Evolutionary conservation across 1,284 basidiomycete genomes (phyloP), one percentile per base, ranked within the genome.

Genomic region (Boletellus deceptivus): DNA sequence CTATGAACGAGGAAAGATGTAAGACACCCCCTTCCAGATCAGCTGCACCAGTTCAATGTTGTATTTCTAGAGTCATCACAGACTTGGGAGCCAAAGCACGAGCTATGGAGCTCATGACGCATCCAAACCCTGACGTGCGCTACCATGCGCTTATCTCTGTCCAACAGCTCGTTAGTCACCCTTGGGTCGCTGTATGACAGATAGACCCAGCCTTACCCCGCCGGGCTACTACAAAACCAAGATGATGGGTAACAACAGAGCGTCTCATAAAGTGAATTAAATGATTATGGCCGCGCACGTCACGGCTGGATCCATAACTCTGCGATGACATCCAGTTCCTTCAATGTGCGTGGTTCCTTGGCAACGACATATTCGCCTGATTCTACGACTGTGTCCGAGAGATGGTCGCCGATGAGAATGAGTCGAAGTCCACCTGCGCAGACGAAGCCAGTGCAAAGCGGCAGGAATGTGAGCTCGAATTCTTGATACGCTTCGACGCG

Each of bases 41-140:
- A 4, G 20, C 20, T 18, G 27, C 10, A 38, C 47, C 16, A 38
- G 44, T 24, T 20, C 42, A 5, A 53, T 37, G 33, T 35, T 13
- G 7, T 25, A 14, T 43, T 34, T 35, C 31, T 60, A 94, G 93
- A 65, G 75, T 85, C 22, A 79, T 97, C 42, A 84, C 87, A 29
- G 86, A 93, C 55, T 74, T 94, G 31, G 89, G 91, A 27, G 96
- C 84, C 11, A 99, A 99, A 74, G 84, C 83, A 7, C 80, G 86
- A 22, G 90, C 95, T 13, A 97, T 99, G 93, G 88, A 96, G 62
- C 78, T 99, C 50, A 95, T 99, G 91, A 83, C 85, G 4, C 90
- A 97, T 69, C 74, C 82, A 31, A 86, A 96, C 69, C 74, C 89
- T 24, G 89, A 98, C 63, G 93, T 98, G 50, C 84, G 93, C 60